Conservation (phyloP, 768 basidiomycete species). For the Aureoboletus auriporus region DNA sequence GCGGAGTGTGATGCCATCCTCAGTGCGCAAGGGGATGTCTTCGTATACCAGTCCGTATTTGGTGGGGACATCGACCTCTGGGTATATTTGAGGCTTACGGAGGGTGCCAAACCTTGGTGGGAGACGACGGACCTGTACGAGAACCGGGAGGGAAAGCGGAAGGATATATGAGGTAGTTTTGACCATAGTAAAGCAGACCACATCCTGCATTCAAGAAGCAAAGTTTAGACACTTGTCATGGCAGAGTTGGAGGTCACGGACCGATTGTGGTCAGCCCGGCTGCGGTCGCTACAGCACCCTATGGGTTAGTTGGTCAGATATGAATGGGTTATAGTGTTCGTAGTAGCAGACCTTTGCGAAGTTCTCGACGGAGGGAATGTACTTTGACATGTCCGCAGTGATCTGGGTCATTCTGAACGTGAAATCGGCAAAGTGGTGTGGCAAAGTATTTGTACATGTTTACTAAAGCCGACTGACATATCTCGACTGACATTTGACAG, state of each 20-base stretch:
- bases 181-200: constrained; percentile 79
- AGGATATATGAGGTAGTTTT: constrained; percentile 89
- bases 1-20: constrained; percentile 67
- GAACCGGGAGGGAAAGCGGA: constrained; percentile 80
- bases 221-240: neutral
- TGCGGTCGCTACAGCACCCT: constrained; percentile 55
- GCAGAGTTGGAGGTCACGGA: constrained; percentile 20
- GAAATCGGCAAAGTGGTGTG: neutral
- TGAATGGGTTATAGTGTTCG: too few relatives aligned
- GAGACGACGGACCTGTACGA: constrained; percentile 52
- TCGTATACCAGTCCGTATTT: constrained; percentile 73
- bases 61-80: constrained; percentile 69
- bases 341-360: constrained; percentile 39
- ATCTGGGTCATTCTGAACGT: too few relatives aligned
- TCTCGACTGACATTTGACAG: neutral
- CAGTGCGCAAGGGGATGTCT: constrained; percentile 64
- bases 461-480: neutral
- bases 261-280: constrained; percentile 57
- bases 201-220: constrained; percentile 40
- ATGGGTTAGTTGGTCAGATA: neutral
- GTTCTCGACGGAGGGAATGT: constrained; percentile 40
- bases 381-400: constrained; percentile 30
- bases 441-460: constrained; percentile 15
- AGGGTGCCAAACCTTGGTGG: neutral
- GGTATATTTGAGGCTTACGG: neutral